phyloP scores from a whole-genome alignment of 139 green algal species.

The Chlamydomonas sp. region DNA sequence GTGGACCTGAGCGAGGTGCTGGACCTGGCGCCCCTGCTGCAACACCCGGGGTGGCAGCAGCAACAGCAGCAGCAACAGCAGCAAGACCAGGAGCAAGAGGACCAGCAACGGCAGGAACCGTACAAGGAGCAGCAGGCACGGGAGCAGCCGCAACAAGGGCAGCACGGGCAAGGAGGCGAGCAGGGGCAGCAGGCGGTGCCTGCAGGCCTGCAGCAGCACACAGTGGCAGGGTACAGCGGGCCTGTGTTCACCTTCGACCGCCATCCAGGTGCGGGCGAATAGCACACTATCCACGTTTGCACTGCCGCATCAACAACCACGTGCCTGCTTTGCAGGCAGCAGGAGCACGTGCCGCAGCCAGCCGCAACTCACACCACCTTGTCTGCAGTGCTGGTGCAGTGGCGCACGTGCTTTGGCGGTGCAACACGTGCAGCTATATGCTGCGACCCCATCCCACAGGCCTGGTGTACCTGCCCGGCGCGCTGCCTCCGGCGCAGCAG shows the following conservation, averaged over 20 bases:
- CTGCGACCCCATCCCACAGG: slow-evolving; percentile 42
- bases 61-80: too few relatives aligned
- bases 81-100: too few relatives aligned
- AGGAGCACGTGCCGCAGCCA: neutral
- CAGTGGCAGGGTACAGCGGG: neutral
- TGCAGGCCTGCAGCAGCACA: neutral
- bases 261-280: slow-evolving; percentile 1
- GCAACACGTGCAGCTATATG: neutral
- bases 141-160: too few relatives aligned
- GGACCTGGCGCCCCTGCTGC: slow-evolving; percentile 29
- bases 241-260: slow-evolving; percentile 20
- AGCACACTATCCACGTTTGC: too few relatives aligned
- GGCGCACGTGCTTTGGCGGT: too few relatives aligned
- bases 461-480: slow-evolving; percentile 60
- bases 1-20: slow-evolving; percentile 66
- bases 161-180: neutral
- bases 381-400: too few relatives aligned
- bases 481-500: slow-evolving; percentile 46
- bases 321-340: neutral
- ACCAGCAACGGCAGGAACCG: too few relatives aligned
- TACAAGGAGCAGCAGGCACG: too few relatives aligned
- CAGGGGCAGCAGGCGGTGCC: neutral
- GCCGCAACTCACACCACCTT: too few relatives aligned
- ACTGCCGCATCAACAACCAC: neutral
- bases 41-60: too few relatives aligned